Percentiles rank a stretch among this genome's conserved stretches.
Conservation (phyloP, 2,329 filamentous ascomycete species). For the Pseudogymnoascus sp. region DNA sequence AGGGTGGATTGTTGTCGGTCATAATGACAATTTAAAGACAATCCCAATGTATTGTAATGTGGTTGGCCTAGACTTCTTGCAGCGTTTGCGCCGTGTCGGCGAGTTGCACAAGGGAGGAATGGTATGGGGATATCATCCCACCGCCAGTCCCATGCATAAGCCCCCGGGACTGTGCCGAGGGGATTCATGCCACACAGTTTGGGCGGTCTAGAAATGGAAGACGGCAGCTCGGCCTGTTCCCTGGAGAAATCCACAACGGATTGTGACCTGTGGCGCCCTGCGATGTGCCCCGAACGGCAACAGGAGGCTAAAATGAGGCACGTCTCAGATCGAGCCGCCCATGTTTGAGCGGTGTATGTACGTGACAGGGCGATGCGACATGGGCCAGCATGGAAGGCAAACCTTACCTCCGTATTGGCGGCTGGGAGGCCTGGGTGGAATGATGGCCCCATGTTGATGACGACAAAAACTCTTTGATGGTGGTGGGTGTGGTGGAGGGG, state of each 20-base stretch:
- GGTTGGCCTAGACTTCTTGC: not conserved
- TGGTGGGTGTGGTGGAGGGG: not conserved
- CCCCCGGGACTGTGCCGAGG: not conserved
- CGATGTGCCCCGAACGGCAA: not conserved
- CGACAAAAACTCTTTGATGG: not conserved
- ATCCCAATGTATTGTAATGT: not conserved
- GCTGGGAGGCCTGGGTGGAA: not conserved
- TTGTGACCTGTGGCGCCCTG: not conserved
- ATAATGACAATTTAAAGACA: not conserved
- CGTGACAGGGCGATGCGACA: conserved; percentile 2
- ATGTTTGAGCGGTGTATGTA: conserved; percentile 6
- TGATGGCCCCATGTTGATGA: not conserved
- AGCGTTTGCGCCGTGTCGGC: conserved; percentile 3
- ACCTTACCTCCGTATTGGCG: conserved; percentile 6
- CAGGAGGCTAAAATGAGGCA: conserved; percentile 5
- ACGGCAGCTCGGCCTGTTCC: not conserved
- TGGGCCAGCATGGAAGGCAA: not conserved
- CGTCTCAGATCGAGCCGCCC: conserved; percentile 3
- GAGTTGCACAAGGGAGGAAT: not conserved
- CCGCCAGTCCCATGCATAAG: not conserved
- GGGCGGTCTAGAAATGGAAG: conserved; percentile 6
- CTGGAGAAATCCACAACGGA: not conserved
- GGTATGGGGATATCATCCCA: not conserved
- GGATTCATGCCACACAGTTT: not conserved
- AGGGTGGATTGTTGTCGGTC: conserved; percentile 1